A percentile compares a stretch with the other conserved stretches of the same genome.
Conservation (phyloP, 1,284 basidiomycete species). For the Mycena sp. region DNA sequence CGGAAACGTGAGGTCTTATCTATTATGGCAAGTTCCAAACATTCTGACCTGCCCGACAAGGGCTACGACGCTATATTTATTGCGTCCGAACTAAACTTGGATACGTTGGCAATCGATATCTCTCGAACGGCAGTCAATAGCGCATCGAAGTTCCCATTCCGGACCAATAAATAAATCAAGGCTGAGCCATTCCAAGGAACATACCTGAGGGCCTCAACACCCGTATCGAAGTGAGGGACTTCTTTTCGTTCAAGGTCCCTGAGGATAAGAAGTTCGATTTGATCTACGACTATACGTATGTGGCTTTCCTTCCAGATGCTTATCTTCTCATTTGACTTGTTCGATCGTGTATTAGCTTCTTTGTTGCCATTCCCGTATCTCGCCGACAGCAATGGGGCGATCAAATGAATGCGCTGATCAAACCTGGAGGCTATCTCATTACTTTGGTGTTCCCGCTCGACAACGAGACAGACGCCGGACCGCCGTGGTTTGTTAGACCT, state of each 20-base stretch:
- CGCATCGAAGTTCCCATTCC: slow-evolving; percentile 52
- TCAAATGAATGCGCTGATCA: slow-evolving; percentile 65
- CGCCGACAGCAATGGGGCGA: slow-evolving; percentile 64
- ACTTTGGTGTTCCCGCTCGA: slow-evolving; percentile 62
- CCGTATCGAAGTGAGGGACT: slow-evolving; percentile 56
- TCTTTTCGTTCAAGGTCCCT: slow-evolving; percentile 57
- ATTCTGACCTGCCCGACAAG: slow-evolving; percentile 44
- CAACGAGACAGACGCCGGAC: slow-evolving; percentile 54
- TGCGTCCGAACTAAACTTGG: slow-evolving; percentile 57
- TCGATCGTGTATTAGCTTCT: slow-evolving; percentile 63
- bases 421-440: slow-evolving; percentile 69
- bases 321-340: neutral
- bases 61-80: slow-evolving; percentile 74
- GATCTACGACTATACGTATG: slow-evolving; percentile 76
- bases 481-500: slow-evolving; percentile 69
- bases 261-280: slow-evolving; percentile 60
- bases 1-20: slow-evolving; percentile 62
- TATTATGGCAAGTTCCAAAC: neutral
- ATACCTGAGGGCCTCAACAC: slow-evolving; percentile 37
- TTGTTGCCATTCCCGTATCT: slow-evolving; percentile 72
- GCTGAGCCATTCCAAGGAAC: slow-evolving; percentile 15
- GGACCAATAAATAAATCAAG: too few species aligned
- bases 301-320: slow-evolving; percentile 20
- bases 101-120: slow-evolving; percentile 65
- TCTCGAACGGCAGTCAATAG: slow-evolving; percentile 61